Conservation (phyloP, 2,329 filamentous ascomycete species). For the Diaporthe citri region DNA sequence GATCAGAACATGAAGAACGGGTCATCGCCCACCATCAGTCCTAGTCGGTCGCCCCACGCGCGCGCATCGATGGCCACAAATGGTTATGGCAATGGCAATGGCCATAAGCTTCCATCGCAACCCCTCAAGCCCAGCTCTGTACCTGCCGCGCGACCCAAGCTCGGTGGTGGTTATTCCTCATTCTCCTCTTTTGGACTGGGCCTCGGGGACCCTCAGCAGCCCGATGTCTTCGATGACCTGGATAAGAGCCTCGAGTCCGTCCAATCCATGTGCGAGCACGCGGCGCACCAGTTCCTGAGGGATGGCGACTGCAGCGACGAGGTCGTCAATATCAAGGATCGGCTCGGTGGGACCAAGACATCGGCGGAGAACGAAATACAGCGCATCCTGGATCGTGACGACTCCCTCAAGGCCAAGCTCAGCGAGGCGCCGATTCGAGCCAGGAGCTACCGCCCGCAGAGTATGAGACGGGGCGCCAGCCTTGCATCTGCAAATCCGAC, state of each 20-base stretch:
- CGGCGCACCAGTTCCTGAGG: conserved; percentile 89
- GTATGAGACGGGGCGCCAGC: conserved; percentile 61
- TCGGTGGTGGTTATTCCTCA: conserved; percentile 36
- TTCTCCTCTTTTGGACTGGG: conserved; percentile 41
- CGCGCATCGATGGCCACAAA: conserved; percentile 30
- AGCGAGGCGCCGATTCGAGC: conserved; percentile 55
- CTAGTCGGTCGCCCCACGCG: conserved; percentile 45
- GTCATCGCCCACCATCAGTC: conserved; percentile 38
- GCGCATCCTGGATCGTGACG: conserved; percentile 65
- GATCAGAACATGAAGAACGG: conserved; percentile 26
- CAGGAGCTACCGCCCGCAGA: conserved; percentile 65
- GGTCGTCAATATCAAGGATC: conserved; percentile 75
- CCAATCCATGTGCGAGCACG: conserved; percentile 85
- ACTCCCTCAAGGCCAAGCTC: conserved; percentile 54
- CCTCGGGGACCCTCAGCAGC: conserved; percentile 47
- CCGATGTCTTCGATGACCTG: conserved; percentile 76
- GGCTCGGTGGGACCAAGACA: conserved; percentile 73
- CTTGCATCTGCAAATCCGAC: conserved; percentile 45
- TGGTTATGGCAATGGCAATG: conserved; percentile 5
- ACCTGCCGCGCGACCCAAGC: conserved; percentile 37
- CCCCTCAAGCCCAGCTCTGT: not conserved
- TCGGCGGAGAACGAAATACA: conserved; percentile 71
- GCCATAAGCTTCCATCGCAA: not conserved
- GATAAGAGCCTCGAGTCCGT: conserved; percentile 85
- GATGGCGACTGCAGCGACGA: conserved; percentile 87